Conservation (phyloP, 495 filamentous ascomycete genomes). For the Xylaria sp. region DNA sequence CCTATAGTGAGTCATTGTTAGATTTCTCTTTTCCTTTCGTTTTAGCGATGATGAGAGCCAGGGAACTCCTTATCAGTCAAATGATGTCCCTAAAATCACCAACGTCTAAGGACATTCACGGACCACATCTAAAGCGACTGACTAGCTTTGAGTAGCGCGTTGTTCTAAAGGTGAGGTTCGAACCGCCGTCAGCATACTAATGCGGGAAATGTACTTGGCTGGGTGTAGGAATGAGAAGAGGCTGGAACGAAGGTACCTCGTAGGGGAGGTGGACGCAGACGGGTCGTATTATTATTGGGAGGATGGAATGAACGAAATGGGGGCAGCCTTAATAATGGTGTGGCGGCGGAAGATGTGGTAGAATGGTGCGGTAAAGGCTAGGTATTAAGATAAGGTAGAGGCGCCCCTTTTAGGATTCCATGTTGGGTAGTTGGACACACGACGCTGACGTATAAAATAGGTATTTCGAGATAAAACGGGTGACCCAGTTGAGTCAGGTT, state of each 20-base stretch:
- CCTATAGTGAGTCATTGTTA: slow-evolving; percentile 4
- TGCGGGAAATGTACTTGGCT: slow-evolving; percentile 4
- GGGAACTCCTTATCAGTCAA: too few relatives aligned
- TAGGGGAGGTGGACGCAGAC: neutral
- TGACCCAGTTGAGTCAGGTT: neutral
- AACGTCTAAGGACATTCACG: neutral
- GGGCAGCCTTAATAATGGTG: neutral
- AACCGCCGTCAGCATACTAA: slow-evolving; percentile 3
- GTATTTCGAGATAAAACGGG: neutral
- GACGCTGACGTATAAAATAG: neutral
- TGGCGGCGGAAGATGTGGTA: neutral
- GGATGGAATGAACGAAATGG: slow-evolving; percentile 2
- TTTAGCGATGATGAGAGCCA: neutral
- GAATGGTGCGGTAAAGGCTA: neutral
- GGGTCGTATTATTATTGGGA: neutral
- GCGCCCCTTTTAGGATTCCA: neutral
- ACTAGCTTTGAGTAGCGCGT: neutral
- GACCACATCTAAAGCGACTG: neutral
- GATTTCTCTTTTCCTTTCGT: too few relatives aligned
- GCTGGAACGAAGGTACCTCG: neutral
- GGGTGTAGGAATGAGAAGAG: slow-evolving; percentile 3
- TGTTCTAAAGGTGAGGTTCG: slow-evolving; percentile 7
- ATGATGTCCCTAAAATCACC: neutral
- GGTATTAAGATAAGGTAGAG: neutral
- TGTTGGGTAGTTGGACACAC: neutral